Percentiles rank a stretch among this genome's conserved stretches.
Conservation (phyloP, 2,329 filamentous ascomycete genomes). For the Hirsutella minnesotensis region DNA sequence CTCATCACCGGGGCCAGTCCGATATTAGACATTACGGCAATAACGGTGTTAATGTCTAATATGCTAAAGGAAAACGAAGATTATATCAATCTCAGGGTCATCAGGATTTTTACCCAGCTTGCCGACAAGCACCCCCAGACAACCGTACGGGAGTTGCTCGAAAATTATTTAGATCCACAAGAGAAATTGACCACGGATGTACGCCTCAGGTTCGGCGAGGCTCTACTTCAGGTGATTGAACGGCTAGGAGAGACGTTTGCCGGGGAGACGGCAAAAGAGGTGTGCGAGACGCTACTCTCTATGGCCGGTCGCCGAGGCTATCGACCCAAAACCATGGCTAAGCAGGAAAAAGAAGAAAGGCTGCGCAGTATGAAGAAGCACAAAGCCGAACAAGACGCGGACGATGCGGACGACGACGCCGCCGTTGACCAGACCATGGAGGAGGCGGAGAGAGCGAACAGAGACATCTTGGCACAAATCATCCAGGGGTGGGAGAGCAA, state of each 20-base stretch:
- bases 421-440: constrained; percentile 35
- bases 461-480: constrained; percentile 44
- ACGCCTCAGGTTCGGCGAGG: constrained; percentile 58
- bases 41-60: constrained; percentile 50
- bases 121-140: constrained; percentile 50
- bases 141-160: constrained; percentile 49
- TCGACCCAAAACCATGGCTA: constrained; percentile 45
- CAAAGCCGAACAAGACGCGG: constrained; percentile 37
- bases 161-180: constrained; percentile 53
- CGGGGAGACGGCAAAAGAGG: constrained; percentile 36
- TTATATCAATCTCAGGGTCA: constrained; percentile 58
- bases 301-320: constrained; percentile 52
- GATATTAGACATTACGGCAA: constrained; percentile 53
- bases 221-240: constrained; percentile 52
- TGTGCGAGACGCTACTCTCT: constrained; percentile 47
- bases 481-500: constrained; percentile 57
- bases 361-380: constrained; percentile 33
- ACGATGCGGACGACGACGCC: constrained; percentile 26
- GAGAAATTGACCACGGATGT: constrained; percentile 50
- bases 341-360: constrained; percentile 39
- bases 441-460: constrained; percentile 30
- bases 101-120: constrained; percentile 52
- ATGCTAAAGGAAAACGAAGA: constrained; percentile 56
- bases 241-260: constrained; percentile 43
- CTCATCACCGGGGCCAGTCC: constrained; percentile 44